phyloP scores from a whole-genome alignment of 2,329 filamentous ascomycete genomes.

The Fusarium tricinctum region DNA sequence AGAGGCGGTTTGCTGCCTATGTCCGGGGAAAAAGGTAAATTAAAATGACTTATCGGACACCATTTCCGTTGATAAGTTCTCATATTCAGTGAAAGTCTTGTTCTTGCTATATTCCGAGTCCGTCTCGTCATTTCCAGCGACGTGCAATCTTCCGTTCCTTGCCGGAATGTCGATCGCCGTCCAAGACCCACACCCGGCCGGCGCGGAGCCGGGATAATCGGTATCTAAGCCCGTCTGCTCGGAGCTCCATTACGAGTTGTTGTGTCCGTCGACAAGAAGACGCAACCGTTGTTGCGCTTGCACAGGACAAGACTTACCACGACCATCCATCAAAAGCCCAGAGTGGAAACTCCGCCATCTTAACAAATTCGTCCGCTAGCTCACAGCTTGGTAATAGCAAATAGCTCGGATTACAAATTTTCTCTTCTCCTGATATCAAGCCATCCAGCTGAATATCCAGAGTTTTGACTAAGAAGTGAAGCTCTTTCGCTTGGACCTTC shows the following conservation, averaged over 20 bases:
- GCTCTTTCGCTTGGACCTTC: slow-evolving; percentile 42
- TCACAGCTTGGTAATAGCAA: neutral
- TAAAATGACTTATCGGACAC: no score
- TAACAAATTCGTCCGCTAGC: neutral
- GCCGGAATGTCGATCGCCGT: slow-evolving; percentile 23
- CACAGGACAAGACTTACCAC: no score
- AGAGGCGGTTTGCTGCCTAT: no score
- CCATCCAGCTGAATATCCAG: neutral
- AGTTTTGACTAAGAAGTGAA: slow-evolving; percentile 27
- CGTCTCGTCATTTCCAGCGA: no score
- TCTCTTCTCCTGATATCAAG: neutral
- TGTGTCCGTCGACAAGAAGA: no score
- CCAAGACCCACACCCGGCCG: slow-evolving; percentile 27
- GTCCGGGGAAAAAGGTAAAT: no score
- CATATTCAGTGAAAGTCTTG: no score
- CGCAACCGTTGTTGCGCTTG: no score
- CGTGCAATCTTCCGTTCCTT: neutral
- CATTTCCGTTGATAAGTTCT: no score
- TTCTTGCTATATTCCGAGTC: no score
- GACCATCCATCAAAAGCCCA: neutral
- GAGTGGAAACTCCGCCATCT: slow-evolving; percentile 20
- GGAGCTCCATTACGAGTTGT: neutral
- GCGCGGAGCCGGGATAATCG: slow-evolving; percentile 3
- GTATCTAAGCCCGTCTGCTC: neutral
- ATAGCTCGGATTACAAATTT: neutral